These are phyloP conservation scores for Solanum tacnaense DNA, from an alignment of 257 asterid species.

Conservation along the genomic window DNA sequence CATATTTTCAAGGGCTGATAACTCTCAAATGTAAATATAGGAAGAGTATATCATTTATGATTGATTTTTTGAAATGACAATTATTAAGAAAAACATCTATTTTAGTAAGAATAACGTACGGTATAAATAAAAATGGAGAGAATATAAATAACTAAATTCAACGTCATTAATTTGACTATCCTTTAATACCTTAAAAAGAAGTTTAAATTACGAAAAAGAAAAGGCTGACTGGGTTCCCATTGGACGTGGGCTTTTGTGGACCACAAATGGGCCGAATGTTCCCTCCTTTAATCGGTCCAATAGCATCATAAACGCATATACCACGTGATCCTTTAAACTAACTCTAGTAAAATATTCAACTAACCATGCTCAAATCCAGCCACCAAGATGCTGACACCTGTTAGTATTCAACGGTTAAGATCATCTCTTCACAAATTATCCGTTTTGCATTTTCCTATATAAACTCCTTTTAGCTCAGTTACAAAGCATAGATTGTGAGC, in stretches of 20 bases:
- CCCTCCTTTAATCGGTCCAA: neutral
- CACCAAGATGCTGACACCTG: conserved; percentile 6
- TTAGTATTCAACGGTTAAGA: conserved; percentile 16
- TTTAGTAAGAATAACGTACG: too few relatives aligned
- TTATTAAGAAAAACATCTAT: too few relatives aligned
- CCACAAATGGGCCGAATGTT: neutral
- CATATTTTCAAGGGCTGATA: too few relatives aligned
- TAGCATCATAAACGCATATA: neutral
- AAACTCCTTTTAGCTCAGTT: neutral
- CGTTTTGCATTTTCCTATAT: conserved; percentile 21
- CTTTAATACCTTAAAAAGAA: neutral
- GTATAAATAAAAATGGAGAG: too few relatives aligned
- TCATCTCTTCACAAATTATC: conserved; percentile 7
- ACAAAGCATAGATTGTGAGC: neutral
- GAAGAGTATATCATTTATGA: too few relatives aligned
- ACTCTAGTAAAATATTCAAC: neutral
- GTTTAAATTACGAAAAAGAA: neutral
- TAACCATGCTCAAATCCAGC: neutral
- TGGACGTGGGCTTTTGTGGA: neutral
- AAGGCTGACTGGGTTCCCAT: neutral
- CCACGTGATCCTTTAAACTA: neutral
- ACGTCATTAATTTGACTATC: neutral
- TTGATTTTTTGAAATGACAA: too few relatives aligned
- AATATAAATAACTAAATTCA: neutral
- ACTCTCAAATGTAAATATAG: too few relatives aligned